Conservation (phyloP, 495 filamentous ascomycete genomes). For the Hypoxylon lenormandii region DNA sequence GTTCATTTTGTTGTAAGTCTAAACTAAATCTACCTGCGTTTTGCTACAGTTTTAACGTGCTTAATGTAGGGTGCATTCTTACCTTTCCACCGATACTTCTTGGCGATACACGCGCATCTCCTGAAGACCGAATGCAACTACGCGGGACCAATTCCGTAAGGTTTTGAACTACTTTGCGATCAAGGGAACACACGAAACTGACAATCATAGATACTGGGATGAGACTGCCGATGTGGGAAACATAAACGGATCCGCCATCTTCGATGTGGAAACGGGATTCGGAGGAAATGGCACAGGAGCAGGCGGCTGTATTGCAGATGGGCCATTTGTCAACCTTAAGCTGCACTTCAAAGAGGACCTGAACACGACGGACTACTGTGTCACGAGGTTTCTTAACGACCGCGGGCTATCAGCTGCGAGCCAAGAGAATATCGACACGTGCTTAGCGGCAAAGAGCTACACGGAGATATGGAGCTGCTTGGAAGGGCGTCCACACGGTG, state of each 20-base stretch:
- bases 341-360: constrained; percentile 54
- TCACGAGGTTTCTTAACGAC: constrained; percentile 53
- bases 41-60: background rate
- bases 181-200: background rate
- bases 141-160: constrained; percentile 60
- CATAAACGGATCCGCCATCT: constrained; percentile 50
- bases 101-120: constrained; percentile 58
- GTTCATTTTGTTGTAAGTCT: constrained; percentile 55
- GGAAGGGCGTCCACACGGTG: constrained; percentile 55
- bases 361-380: constrained; percentile 49
- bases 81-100: constrained; percentile 65
- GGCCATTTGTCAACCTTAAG: constrained; percentile 57
- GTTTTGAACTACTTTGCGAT: constrained; percentile 13
- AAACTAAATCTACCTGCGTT: background rate
- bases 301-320: constrained; percentile 55
- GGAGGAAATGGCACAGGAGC: constrained; percentile 57
- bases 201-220: constrained; percentile 61
- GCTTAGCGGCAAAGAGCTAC: constrained; percentile 48
- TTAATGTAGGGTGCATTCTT: constrained; percentile 55
- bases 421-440: constrained; percentile 47
- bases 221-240: constrained; percentile 57
- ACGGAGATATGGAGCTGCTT: constrained; percentile 54
- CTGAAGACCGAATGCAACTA: constrained; percentile 62
- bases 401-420: constrained; percentile 29
- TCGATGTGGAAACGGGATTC: constrained; percentile 55